Base-by-base conservation (phyloP, 441 rosid species). In the Mallotus japonicus region DNA sequence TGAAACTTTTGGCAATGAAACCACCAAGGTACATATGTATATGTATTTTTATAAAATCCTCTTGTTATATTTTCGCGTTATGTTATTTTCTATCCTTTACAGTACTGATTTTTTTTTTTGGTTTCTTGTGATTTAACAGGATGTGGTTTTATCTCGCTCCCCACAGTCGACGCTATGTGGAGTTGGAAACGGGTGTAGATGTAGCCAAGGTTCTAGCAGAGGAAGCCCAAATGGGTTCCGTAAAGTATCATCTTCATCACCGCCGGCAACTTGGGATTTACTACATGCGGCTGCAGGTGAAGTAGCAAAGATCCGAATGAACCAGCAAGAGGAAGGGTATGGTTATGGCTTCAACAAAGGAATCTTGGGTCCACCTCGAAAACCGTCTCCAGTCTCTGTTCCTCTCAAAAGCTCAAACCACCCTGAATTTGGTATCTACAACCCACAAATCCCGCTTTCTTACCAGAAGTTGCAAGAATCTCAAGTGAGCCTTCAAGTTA, bases 161-260 rank as follows among this genome's bases (percentile, higher is more conserved):
- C 95, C 95, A 1, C 88, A 88, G 57, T 88, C 94, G 54, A 81
- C 89, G 32, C 83, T 81, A 0, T 87, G 90, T 69, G 74, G 75
- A 14, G 69, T 72, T 16, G 85, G 78, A 14, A 75, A 54, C 60
- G 81, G 85, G 0, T 86, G 88, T 50, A 82, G 84, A 7, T 86
- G 86, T 73, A 70, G 65, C 58, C 85, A 66, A 54, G 61, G 79
- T 17, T 73, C 85, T 0, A 73, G 79, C 78, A 84, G 84, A 34
- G 85, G 84, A 40, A 83, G 85, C 72, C 85, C 75, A 1, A 75
- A 60, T 65, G 61, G 66, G 5, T 76, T 60, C 58, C 73, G 81
- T 4, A 83, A 71, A 22, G 77, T 80, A 28, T 28, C 3, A 2
- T 28, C 32, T 13, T 32, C 87, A 1, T 79, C 87, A 9, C 79